A percentile compares a stretch with the other conserved stretches of the same genome.
Conservation (phyloP, 768 basidiomycete genomes). For the Podaxis rugospora region DNA sequence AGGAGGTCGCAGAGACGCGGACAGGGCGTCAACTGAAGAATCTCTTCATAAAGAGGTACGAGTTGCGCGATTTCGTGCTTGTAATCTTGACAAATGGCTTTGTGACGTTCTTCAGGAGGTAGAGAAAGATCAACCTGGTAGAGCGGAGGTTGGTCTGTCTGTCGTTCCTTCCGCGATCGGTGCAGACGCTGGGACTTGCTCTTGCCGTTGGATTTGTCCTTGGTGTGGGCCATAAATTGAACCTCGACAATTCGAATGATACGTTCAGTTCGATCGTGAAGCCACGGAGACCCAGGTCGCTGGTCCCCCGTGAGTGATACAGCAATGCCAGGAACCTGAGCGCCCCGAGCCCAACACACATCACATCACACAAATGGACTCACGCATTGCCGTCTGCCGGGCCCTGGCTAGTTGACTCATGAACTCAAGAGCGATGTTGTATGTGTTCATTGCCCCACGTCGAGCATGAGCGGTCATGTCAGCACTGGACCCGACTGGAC, state of each 20-base stretch:
- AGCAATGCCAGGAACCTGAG: too few species aligned
- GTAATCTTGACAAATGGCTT: conserved; percentile 27
- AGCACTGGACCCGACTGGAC: too few species aligned
- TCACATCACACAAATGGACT: too few species aligned
- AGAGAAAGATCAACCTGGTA: conserved; percentile 29
- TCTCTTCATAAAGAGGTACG: conserved; percentile 22
- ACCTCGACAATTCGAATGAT: neutral
- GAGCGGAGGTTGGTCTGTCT: neutral
- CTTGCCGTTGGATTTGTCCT: neutral
- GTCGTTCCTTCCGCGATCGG: neutral
- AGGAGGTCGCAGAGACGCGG: conserved; percentile 22
- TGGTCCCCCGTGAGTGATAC: too few species aligned
- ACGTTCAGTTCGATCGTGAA: too few species aligned
- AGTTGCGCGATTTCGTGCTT: conserved; percentile 22
- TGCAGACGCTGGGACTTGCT: neutral
- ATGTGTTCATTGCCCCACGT: too few species aligned
- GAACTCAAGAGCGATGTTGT: too few species aligned
- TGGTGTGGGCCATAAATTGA: neutral
- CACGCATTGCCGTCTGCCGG: too few species aligned
- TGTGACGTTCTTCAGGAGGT: conserved; percentile 26
- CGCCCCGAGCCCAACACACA: too few species aligned
- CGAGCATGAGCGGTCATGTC: too few species aligned
- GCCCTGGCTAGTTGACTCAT: too few species aligned
- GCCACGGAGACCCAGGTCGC: too few species aligned
- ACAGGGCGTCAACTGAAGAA: conserved; percentile 20